phyloP scores from a whole-genome alignment of 1,284 basidiomycete genomes.

The Cystobasidiaceae sp. region DNA sequence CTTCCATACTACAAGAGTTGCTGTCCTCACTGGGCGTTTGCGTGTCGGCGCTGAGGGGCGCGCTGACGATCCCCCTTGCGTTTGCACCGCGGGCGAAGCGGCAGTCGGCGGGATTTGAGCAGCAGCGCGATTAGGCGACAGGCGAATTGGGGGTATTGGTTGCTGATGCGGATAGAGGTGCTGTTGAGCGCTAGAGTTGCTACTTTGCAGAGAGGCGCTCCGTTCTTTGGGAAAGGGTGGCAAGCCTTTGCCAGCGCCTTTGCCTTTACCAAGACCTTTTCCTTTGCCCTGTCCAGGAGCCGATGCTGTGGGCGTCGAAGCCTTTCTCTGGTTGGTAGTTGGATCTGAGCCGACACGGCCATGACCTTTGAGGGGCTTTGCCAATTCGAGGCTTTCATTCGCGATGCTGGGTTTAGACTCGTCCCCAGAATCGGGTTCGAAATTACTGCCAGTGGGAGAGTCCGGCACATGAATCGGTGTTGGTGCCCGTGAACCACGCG shows the following conservation, averaged over 20 bases:
- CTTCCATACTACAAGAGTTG: too few species aligned
- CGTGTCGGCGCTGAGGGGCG: not conserved
- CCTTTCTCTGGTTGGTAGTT: not conserved
- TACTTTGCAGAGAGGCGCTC: not conserved
- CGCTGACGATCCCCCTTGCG: not conserved
- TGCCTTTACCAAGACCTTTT: not conserved
- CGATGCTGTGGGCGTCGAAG: not conserved
- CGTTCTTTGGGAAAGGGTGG: conserved; percentile 5
- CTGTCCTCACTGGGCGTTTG: conserved; percentile 6
- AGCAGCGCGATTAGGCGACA: conserved; percentile 1
- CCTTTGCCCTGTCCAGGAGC: conserved; percentile 23
- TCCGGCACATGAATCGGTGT: conserved; percentile 3
- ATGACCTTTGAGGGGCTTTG: not conserved
- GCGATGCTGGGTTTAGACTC: conserved; percentile 13
- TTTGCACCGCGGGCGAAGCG: conserved; percentile 1
- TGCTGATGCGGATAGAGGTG: not conserved
- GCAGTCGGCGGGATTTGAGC: not conserved
- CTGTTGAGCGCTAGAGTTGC: not conserved
- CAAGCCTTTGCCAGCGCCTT: conserved; percentile 20
- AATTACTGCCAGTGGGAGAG: conserved; percentile 17
- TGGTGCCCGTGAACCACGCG: not conserved
- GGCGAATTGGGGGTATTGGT: conserved; percentile 4
- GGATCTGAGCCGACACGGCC: not conserved
- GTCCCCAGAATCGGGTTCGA: conserved; percentile 18
- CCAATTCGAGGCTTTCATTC: conserved; percentile 11